A percentile compares a stretch with the other conserved stretches of the same genome.
Evolutionary conservation across 257 asterid species (phyloP).

Genomic region (Anisodus acutangulus): DNA sequence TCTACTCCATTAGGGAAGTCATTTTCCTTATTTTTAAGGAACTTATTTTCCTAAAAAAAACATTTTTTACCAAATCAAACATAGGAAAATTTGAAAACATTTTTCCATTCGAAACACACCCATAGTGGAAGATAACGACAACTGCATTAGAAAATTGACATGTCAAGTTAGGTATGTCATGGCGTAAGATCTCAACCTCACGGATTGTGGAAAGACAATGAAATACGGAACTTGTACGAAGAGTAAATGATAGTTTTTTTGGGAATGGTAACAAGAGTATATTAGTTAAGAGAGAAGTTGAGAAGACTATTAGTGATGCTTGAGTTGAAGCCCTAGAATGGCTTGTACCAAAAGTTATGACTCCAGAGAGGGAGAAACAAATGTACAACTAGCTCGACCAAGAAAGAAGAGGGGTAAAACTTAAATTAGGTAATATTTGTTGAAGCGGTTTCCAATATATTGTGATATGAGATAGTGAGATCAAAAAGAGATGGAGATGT

Average conservation of each 20-base stretch:
- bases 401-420: background rate
- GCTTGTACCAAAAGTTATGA: background rate
- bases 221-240: background rate
- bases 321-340: background rate
- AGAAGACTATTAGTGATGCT: no score
- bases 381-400: background rate
- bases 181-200: background rate
- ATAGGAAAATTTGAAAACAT: background rate
- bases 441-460: background rate
- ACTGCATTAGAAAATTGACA: slow-evolving; percentile 9
- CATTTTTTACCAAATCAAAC: background rate
- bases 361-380: background rate
- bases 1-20: background rate
- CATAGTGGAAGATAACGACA: background rate
- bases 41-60: background rate
- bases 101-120: background rate
- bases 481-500: background rate
- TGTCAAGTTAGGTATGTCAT: background rate
- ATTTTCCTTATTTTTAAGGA: background rate
- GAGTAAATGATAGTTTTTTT: background rate
- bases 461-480: background rate
- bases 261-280: background rate
- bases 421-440: background rate
- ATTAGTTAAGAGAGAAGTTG: no score
- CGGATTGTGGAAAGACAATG: background rate